These are phyloP conservation scores for Suillus subluteus DNA, from an alignment of 768 basidiomycete genomes.

Conservation along the genomic window DNA sequence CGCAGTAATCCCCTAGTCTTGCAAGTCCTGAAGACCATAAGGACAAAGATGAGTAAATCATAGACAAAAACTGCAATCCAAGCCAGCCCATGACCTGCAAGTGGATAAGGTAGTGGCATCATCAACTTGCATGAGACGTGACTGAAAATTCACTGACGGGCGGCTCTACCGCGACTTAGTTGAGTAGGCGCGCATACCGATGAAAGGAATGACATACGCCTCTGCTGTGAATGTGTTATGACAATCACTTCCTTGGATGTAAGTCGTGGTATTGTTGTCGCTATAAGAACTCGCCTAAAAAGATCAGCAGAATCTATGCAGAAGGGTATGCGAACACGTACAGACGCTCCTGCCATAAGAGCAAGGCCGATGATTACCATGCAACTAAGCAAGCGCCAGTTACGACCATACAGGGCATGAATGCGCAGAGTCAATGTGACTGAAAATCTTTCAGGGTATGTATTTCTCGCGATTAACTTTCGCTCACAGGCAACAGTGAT, in stretches of 20 bases:
- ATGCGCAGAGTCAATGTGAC: slow-evolving; percentile 51
- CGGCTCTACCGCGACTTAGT: background rate
- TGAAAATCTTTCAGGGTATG: slow-evolving; percentile 19
- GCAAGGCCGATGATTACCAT: slow-evolving; percentile 38
- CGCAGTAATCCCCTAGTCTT: slow-evolving; percentile 32
- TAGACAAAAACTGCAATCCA: slow-evolving; percentile 59
- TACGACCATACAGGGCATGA: slow-evolving; percentile 51
- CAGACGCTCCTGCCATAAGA: slow-evolving; percentile 38
- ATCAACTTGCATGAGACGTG: background rate
- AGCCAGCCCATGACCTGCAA: slow-evolving; percentile 35
- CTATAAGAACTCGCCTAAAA: slow-evolving; percentile 49
- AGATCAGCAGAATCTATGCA: background rate
- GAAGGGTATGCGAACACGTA: slow-evolving; percentile 30
- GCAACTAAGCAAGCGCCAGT: slow-evolving; percentile 38
- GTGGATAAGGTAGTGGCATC: background rate
- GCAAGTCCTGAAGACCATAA: slow-evolving; percentile 52
- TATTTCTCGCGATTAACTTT: background rate
- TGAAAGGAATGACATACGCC: slow-evolving; percentile 2
- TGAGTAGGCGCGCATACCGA: background rate
- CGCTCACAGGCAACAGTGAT: slow-evolving; percentile 49
- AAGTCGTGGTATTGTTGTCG: slow-evolving; percentile 34
- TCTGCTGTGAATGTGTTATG: slow-evolving; percentile 22
- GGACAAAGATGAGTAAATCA: slow-evolving; percentile 49
- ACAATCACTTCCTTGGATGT: slow-evolving; percentile 21
- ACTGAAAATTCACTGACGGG: background rate